Evolutionary conservation across 2,329 filamentous ascomycete species (phyloP).

Genomic region (Pleurostoma richardsiae): DNA sequence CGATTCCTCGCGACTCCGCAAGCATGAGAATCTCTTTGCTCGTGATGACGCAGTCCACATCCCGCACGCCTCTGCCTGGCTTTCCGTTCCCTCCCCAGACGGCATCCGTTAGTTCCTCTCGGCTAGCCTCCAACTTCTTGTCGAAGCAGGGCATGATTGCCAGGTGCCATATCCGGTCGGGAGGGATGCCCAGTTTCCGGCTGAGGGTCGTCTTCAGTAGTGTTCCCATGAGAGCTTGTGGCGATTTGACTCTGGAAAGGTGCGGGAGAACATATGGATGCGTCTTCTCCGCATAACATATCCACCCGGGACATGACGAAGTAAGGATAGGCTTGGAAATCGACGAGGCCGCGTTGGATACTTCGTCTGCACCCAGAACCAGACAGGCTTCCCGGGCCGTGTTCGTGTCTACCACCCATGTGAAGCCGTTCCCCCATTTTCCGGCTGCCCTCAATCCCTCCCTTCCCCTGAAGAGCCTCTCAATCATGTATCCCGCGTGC

Average conservation of each 20-base stretch:
- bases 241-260: slow-evolving; percentile 85
- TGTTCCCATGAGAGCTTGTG: slow-evolving; percentile 86
- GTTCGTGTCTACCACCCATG: slow-evolving; percentile 90
- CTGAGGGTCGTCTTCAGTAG: slow-evolving; percentile 83
- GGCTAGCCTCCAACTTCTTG: slow-evolving; percentile 95
- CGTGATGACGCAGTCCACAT: slow-evolving; percentile 97
- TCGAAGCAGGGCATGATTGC: slow-evolving; percentile 99
- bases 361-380: slow-evolving; percentile 73
- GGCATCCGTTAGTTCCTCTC: slow-evolving; percentile 81
- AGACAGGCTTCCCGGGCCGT: slow-evolving; percentile 75
- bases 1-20: slow-evolving; percentile 71
- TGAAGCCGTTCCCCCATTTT: slow-evolving; percentile 69
- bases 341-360: slow-evolving; percentile 35
- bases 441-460: slow-evolving; percentile 67
- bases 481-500: slow-evolving; percentile 76
- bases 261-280: slow-evolving; percentile 91
- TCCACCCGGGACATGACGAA: slow-evolving; percentile 93
- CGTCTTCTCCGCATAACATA: slow-evolving; percentile 98
- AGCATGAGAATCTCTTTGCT: slow-evolving; percentile 91
- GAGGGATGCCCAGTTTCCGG: slow-evolving; percentile 63
- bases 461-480: slow-evolving; percentile 69
- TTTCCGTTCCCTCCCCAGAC: slow-evolving; percentile 57
- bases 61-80: slow-evolving; percentile 59
- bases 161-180: slow-evolving; percentile 85
- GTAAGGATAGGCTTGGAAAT: slow-evolving; percentile 63